Conservation (phyloP, 192 early-diverging fungal genomes). For the Linnemannia hyalina region DNA sequence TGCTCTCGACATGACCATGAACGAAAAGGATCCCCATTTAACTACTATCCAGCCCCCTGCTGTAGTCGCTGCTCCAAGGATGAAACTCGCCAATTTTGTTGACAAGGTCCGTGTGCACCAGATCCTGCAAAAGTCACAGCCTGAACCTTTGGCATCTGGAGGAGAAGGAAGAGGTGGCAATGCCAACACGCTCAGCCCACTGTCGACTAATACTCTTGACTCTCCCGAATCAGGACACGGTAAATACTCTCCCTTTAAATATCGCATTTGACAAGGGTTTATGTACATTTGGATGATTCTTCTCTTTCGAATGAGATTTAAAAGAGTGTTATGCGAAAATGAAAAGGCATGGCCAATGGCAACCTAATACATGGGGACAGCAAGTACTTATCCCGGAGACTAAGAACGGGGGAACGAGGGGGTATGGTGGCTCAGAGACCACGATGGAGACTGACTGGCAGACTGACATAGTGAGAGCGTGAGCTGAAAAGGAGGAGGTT, state of each 20-base stretch:
- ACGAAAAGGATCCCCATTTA: not conserved
- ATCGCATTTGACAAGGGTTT: not conserved
- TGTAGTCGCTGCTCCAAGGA: not conserved
- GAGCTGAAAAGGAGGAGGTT: not conserved
- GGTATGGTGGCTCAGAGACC: not conserved
- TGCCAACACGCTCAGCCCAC: not conserved
- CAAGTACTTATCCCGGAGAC: not conserved
- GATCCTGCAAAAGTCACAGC: not conserved
- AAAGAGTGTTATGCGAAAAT: not conserved
- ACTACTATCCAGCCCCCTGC: not conserved
- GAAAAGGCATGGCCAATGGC: not conserved
- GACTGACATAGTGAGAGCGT: not conserved
- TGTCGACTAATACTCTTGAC: not conserved
- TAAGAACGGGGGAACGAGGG: not conserved
- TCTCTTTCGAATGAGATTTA: not conserved
- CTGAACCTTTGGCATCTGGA: not conserved
- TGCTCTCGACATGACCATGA: not conserved
- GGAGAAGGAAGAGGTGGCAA: not conserved
- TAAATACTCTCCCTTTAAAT: not conserved
- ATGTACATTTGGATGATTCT: not conserved
- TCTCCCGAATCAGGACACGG: not conserved
- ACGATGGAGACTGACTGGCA: not conserved
- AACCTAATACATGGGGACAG: not conserved
- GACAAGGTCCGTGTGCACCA: constrained; percentile 34
- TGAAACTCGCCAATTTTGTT: constrained; percentile 24